phyloP scores from a whole-genome alignment of 441 rosid genomes.

The Gossypium aridum region DNA sequence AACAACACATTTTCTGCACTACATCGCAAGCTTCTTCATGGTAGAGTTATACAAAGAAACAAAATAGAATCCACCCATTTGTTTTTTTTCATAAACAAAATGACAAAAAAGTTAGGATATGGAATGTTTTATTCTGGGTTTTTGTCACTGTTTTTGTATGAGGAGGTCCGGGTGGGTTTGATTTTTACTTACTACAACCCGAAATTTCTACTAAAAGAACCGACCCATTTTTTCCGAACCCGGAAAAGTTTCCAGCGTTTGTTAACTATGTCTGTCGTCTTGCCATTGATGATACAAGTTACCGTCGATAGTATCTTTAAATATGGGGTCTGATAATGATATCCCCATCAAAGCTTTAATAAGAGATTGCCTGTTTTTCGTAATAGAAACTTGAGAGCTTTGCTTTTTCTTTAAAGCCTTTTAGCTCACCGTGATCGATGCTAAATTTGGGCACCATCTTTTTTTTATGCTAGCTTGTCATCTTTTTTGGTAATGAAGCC shows the following conservation, averaged over 20 bases:
- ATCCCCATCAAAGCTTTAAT: neutral
- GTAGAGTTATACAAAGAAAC: slow-evolving; percentile 21
- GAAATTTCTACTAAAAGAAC: no score
- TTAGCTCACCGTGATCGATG: neutral
- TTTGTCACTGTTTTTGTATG: neutral
- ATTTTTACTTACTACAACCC: no score
- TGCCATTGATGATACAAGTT: neutral
- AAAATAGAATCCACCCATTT: no score
- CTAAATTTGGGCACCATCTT: no score
- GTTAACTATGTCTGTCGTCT: neutral
- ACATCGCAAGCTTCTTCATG: slow-evolving; percentile 48
- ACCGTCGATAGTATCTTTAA: slow-evolving; percentile 7
- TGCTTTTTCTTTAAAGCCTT: neutral
- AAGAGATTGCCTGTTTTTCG: no score
- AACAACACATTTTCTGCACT: slow-evolving; percentile 8
- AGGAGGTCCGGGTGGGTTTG: neutral
- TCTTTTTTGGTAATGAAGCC: no score
- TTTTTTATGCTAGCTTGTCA: no score
- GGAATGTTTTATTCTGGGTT: neutral
- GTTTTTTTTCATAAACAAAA: neutral
- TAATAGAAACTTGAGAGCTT: no score
- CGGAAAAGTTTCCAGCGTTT: neutral
- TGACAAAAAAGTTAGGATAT: neutral
- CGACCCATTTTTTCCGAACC: no score
- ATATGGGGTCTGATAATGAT: neutral